These are phyloP conservation scores for Termitomyces sp. DNA, from an alignment of 768 basidiomycete species.

Conservation along the genomic window DNA sequence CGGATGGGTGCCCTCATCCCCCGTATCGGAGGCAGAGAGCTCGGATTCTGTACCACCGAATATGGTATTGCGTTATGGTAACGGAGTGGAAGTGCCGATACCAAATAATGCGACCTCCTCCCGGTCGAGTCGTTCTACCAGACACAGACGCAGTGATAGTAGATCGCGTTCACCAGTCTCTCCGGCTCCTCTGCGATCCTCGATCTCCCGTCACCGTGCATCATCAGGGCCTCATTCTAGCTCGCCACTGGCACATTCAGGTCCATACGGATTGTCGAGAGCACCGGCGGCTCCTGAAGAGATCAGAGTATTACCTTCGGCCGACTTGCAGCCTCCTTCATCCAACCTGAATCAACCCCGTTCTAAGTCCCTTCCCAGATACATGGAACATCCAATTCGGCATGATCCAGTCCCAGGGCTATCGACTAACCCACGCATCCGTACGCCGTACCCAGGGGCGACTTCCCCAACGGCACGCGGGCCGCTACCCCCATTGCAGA, in stretches of 20 bases:
- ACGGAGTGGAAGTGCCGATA: conserved; percentile 65
- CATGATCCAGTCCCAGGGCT: conserved; percentile 12
- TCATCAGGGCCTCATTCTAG: conserved; percentile 36
- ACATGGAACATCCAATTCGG: conserved; percentile 24
- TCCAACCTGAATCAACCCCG: conserved; percentile 30
- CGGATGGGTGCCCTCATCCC: conserved; percentile 36
- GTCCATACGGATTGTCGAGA: conserved; percentile 19
- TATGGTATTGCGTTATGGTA: conserved; percentile 67
- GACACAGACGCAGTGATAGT: conserved; percentile 19
- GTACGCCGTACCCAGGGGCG: conserved; percentile 13
- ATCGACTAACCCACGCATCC: conserved; percentile 21
- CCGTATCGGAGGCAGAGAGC: conserved; percentile 47
- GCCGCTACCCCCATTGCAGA: conserved; percentile 2
- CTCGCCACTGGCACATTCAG: conserved; percentile 25
- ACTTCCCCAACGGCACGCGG: conserved; percentile 6
- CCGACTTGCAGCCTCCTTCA: conserved; percentile 30
- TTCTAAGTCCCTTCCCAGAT: conserved; percentile 45
- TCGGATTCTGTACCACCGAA: conserved; percentile 59
- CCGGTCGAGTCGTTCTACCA: conserved; percentile 19
- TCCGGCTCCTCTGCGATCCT: conserved; percentile 9
- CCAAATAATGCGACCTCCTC: conserved; percentile 31
- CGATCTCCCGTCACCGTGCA: conserved; percentile 32
- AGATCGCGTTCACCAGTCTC: conserved; percentile 25
- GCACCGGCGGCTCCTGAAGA: conserved; percentile 49
- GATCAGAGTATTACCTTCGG: conserved; percentile 59